These are phyloP conservation scores for Cocos nucifera DNA, from an alignment of 176 grass and related monocot genomes.

Conservation along the genomic window DNA sequence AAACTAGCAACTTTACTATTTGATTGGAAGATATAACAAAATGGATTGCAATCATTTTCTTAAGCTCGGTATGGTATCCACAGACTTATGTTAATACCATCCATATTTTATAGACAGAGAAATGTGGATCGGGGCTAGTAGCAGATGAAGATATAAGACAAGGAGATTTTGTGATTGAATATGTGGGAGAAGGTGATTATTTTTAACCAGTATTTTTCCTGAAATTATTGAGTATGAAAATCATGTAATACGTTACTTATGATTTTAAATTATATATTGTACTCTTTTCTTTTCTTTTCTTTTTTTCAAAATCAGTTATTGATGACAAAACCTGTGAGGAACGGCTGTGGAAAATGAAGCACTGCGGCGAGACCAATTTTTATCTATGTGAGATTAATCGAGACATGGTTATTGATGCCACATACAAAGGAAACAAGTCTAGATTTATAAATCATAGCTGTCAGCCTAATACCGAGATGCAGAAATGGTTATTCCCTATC, in stretches of 20 bases:
- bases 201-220: background rate
- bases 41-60: too few species aligned
- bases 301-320: background rate
- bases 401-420: conserved; percentile 25
- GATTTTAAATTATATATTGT: too few species aligned
- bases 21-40: too few species aligned
- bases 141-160: conserved; percentile 18
- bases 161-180: conserved; percentile 28
- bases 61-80: background rate
- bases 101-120: conserved; percentile 17
- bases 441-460: conserved; percentile 29
- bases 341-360: conserved; percentile 26
- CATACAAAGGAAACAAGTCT: conserved; percentile 28
- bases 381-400: conserved; percentile 22
- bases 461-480: conserved; percentile 23
- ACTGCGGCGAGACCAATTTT: conserved; percentile 22
- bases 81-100: background rate
- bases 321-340: conserved; percentile 25
- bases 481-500: conserved; percentile 19
- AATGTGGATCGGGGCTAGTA: conserved; percentile 17
- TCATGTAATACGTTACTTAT: too few species aligned
- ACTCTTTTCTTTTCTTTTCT: too few species aligned
- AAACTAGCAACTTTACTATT: too few species aligned
- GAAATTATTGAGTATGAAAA: too few species aligned
- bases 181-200: conserved; percentile 21